Conservation (phyloP, 1,284 basidiomycete genomes). For the Ceratobasidium sp. region DNA sequence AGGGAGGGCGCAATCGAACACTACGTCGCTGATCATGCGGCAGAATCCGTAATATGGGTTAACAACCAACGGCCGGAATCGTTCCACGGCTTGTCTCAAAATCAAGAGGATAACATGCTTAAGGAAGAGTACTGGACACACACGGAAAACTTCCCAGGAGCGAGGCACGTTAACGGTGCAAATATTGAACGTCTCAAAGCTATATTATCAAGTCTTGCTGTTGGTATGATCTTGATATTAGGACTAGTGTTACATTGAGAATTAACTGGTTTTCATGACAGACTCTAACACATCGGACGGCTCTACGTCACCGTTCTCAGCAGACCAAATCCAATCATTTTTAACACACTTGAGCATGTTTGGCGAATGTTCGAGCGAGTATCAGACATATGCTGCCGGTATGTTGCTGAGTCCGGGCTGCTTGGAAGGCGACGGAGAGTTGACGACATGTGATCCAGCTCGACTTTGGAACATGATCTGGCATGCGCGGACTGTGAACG, state of each 20-base stretch:
- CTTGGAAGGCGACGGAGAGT: background rate
- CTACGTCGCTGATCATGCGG: background rate
- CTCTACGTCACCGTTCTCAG: conserved; percentile 29
- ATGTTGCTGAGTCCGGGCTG: background rate
- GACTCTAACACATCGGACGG: conserved; percentile 15
- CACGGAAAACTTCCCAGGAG: conserved; percentile 12
- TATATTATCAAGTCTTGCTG: background rate
- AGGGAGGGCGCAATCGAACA: too few species aligned
- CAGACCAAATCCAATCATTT: background rate
- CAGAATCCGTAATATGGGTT: background rate
- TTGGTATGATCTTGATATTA: background rate
- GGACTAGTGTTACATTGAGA: too few species aligned
- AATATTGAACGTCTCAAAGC: background rate
- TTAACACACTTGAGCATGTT: background rate
- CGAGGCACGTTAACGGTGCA: background rate
- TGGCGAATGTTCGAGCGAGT: background rate
- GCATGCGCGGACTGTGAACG: conserved; percentile 7
- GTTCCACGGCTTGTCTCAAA: background rate
- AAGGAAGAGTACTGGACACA: conserved; percentile 31
- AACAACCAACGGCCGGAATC: background rate
- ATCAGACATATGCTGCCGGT: conserved; percentile 23
- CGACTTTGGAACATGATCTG: conserved; percentile 29
- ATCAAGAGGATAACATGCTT: background rate
- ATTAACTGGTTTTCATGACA: background rate
- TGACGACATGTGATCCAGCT: background rate